Evolutionary conservation across 2,329 filamentous ascomycete genomes (phyloP).

Genomic region (Byssothecium circinans): DNA sequence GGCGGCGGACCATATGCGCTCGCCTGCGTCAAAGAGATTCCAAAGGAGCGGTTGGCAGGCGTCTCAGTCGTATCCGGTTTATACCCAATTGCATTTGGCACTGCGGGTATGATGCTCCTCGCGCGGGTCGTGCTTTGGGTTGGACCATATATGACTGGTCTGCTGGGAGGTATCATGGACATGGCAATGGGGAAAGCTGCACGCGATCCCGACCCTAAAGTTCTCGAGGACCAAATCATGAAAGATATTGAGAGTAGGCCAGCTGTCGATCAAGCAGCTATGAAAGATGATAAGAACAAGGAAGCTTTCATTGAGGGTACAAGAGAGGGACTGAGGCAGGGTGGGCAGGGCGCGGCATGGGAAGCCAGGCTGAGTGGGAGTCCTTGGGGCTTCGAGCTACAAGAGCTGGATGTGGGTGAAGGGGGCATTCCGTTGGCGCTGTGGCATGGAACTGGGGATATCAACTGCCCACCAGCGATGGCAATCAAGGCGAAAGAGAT

Average conservation of each 20-base stretch:
- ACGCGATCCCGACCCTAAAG: conserved; percentile 24
- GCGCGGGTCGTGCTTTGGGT: conserved; percentile 26
- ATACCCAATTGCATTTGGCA: conserved; percentile 29
- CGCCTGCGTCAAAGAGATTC: conserved; percentile 48
- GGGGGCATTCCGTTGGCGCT: conserved; percentile 24
- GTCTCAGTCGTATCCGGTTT: conserved; percentile 28
- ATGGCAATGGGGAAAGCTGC: conserved; percentile 29
- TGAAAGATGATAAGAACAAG: conserved; percentile 24
- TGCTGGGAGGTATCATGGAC: conserved; percentile 23
- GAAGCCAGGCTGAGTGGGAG: conserved; percentile 32
- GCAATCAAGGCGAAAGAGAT: conserved; percentile 25
- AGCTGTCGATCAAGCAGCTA: conserved; percentile 21
- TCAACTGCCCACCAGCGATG: conserved; percentile 28
- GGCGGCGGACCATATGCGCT: conserved; percentile 54
- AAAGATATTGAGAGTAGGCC: conserved; percentile 24
- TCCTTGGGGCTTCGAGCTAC: conserved; percentile 38
- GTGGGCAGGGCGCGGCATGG: conserved; percentile 31
- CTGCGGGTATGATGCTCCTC: conserved; percentile 28
- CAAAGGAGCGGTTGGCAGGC: conserved; percentile 28
- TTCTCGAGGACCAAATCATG: conserved; percentile 28
- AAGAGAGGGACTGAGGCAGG: conserved; percentile 28
- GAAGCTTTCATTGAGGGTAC: conserved; percentile 28
- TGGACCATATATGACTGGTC: conserved; percentile 27
- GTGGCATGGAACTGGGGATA: conserved; percentile 40
- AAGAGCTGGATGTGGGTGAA: conserved; percentile 25